Percentiles rank a stretch among this genome's conserved stretches.
These are phyloP conservation scores for Polysphondylium violaceum DNA, from an alignment of 78 protist species.

Conservation along the genomic window DNA sequence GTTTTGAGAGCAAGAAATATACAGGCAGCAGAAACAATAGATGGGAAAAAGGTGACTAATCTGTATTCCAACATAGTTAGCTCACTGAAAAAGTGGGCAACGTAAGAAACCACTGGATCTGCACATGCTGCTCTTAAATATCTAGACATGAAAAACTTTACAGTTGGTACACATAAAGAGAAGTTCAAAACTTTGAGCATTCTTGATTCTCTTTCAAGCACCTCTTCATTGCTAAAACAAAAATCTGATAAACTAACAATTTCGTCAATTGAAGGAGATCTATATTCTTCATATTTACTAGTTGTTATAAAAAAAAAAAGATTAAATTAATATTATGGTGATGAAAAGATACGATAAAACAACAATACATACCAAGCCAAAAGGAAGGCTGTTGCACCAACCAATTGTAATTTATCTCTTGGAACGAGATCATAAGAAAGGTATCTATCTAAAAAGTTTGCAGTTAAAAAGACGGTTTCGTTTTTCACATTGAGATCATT, in stretches of 20 bases:
- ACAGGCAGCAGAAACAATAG: conserved; percentile 68
- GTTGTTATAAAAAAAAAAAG: background rate
- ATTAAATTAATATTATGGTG: background rate
- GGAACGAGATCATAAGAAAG: conserved; percentile 76
- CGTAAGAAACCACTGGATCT: conserved; percentile 7
- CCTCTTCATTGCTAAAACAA: conserved; percentile 70
- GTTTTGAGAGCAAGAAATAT: conserved; percentile 51
- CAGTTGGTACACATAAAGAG: conserved; percentile 39
- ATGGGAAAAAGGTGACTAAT: conserved; percentile 34
- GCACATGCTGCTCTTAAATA: conserved; percentile 40
- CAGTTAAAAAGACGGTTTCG: conserved; percentile 93
- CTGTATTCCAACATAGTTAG: conserved; percentile 52
- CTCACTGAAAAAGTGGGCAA: conserved; percentile 76
- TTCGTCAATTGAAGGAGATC: conserved; percentile 76
- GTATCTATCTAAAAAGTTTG: conserved; percentile 95
- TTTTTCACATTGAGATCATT: conserved; percentile 65
- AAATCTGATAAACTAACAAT: conserved; percentile 83
- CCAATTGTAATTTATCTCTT: conserved; percentile 90
- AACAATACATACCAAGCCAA: conserved; percentile 79
- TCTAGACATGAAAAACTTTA: conserved; percentile 55
- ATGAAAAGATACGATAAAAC: background rate
- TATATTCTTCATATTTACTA: conserved; percentile 85
- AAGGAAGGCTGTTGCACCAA: conserved; percentile 87
- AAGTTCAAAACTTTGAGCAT: conserved; percentile 56
- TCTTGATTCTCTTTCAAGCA: conserved; percentile 53